Percentiles rank a stretch among this genome's conserved stretches.
Evolutionary conservation across 345 rosid species (phyloP).

Genomic region (Salix udensis): DNA sequence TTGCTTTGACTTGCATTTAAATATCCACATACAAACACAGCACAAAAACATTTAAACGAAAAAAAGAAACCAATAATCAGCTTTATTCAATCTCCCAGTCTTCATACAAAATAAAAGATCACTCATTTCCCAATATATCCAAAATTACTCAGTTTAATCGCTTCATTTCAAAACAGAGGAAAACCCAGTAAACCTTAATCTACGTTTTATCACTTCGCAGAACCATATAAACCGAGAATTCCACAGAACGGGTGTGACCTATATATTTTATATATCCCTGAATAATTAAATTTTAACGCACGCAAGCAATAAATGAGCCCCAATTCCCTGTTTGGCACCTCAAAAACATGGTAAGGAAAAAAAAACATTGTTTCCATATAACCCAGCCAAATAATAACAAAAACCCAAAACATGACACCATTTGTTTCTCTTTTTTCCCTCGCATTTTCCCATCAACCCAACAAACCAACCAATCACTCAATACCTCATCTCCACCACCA

Average conservation of each 20-base stretch:
- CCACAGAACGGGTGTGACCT: neutral
- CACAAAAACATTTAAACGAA: neutral
- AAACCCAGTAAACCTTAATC: neutral
- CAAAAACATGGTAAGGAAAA: neutral
- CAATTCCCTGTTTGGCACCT: too few species aligned
- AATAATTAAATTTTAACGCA: neutral
- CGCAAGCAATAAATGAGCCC: neutral
- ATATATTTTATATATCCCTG: neutral
- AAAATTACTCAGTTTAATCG: neutral
- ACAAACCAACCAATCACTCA: neutral
- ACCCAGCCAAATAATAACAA: neutral
- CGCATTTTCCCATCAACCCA: neutral
- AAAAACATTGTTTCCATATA: neutral
- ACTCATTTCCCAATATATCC: too few species aligned
- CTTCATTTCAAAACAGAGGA: neutral
- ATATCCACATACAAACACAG: neutral
- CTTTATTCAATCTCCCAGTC: neutral
- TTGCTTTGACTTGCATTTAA: neutral
- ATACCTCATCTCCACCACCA: constrained; percentile 50
- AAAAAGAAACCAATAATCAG: neutral
- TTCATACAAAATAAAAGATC: neutral
- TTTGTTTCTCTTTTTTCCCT: neutral
- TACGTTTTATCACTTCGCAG: neutral
- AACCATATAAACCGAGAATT: neutral
- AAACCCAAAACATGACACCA: neutral